Evolutionary conservation across 768 basidiomycete species (phyloP), one percentile per base, ranked within the genome.

Genomic region (Boletus rex-veris): DNA sequence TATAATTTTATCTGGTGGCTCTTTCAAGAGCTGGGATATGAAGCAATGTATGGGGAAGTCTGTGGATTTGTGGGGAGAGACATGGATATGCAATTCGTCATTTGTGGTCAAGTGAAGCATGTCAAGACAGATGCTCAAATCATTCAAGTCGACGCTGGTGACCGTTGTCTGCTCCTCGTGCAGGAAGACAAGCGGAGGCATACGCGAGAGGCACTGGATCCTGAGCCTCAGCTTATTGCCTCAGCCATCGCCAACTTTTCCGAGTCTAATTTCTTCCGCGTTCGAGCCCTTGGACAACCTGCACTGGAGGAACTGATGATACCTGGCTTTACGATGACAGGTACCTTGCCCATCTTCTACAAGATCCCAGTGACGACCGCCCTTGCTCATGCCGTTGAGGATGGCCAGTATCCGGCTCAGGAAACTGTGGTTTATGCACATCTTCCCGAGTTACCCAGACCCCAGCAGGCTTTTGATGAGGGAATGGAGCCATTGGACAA

Each of bases 401-500:
- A 3, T 6, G 48, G 48, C 2, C 31, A 4, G 3, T 50, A 42
- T 10, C 48, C 48, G 1, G 12, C 4, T 8, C 7, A 7, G 9
- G 26, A 3, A 5, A 49, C 49, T 11, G 10, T 24, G 3, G 33
- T 44, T 1, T 18, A 35, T 14, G 41, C 48, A 5, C 41, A 50
- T 16, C 3, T 36, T 24, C 49, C 41, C 3, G 7, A 6, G 3
- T 7, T 51, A 2, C 50, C 42, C 7, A 44, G 50, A 10, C 50
- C 50, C 0, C 3, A 9, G 14, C 42, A 36, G 7, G 35, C 42
- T 4, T 38, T 3, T 3, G 37, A 14, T 26, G 43, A 43, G 11
- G 50, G 50, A 2, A 50, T 37, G 50, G 38, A 38, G 26, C 50
- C 42, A 4, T 19, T 50, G 42, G 50, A 50, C n/a, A 50, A 44